Percentiles rank a stretch among this genome's conserved stretches.
Conservation (phyloP, 805 yeast genomes). For the Myxozyma udenii region DNA sequence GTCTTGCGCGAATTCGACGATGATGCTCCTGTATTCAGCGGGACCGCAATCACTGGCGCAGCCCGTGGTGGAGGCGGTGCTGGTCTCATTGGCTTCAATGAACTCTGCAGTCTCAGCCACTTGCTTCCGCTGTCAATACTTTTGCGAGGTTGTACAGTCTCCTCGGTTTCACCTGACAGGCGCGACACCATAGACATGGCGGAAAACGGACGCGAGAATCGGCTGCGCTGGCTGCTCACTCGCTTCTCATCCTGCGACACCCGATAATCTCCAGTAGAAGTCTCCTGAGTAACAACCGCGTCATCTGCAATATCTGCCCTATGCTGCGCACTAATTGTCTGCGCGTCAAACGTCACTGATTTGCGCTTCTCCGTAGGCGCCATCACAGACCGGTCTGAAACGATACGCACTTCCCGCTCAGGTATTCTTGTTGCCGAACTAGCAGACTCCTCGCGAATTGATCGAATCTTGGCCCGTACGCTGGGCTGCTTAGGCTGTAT, state of each 20-base stretch:
- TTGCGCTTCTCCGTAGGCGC: too few species aligned
- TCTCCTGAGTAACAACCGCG: too few species aligned
- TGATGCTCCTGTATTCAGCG: too few species aligned
- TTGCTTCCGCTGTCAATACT: background rate
- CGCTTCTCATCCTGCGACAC: background rate
- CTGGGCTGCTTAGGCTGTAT: background rate
- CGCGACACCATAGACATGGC: background rate
- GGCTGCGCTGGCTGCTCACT: too few species aligned
- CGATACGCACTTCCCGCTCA: background rate
- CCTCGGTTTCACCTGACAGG: background rate
- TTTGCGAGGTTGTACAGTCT: background rate
- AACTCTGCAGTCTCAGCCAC: conserved; percentile 14
- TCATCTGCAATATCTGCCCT: too few species aligned
- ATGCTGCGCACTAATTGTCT: background rate
- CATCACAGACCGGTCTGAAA: too few species aligned
- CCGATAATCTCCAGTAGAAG: too few species aligned
- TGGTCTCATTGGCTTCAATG: conserved; percentile 12
- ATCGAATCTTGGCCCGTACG: background rate
- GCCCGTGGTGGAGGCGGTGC: conserved; percentile 16
- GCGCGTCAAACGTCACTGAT: background rate
- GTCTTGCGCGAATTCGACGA: too few species aligned
- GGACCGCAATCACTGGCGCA: too few species aligned
- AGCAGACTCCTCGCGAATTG: background rate
- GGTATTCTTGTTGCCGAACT: too few species aligned
- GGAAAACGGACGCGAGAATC: background rate